These are phyloP conservation scores for Kuraishia ogatae DNA, from an alignment of 805 yeast genomes.

Conservation along the genomic window DNA sequence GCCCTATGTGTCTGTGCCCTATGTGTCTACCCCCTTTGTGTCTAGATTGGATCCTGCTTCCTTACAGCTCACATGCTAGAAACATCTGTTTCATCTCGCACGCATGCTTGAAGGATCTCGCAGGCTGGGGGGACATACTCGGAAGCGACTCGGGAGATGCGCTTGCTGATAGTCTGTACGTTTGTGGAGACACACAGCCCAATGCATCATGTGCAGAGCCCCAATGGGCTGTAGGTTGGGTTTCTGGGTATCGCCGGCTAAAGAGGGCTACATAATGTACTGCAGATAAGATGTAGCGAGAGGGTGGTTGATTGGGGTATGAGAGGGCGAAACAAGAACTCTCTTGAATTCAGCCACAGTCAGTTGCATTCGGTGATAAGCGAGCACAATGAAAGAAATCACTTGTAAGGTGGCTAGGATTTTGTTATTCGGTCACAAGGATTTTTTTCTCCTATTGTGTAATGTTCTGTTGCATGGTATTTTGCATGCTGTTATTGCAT, in stretches of 20 bases:
- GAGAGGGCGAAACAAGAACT: background rate
- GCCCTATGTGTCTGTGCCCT: too few relatives aligned
- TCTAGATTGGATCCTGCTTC: background rate
- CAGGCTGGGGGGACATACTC: background rate
- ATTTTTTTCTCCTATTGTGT: too few relatives aligned
- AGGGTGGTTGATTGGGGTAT: background rate
- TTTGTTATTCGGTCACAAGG: too few relatives aligned
- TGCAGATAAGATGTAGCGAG: background rate
- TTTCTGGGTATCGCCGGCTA: background rate
- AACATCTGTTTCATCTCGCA: background rate
- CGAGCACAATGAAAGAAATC: too few relatives aligned
- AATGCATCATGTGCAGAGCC: background rate
- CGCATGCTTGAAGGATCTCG: background rate
- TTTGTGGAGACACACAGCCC: background rate
- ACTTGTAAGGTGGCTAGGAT: too few relatives aligned
- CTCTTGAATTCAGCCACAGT: too few relatives aligned
- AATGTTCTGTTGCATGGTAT: too few relatives aligned
- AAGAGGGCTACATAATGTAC: background rate
- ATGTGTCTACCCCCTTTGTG: too few relatives aligned
- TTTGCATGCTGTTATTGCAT: too few relatives aligned
- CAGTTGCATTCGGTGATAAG: too few relatives aligned
- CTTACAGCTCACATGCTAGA: background rate
- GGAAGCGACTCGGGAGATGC: background rate
- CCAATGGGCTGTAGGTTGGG: background rate
- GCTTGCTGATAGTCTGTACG: background rate